Evolutionary conservation across 441 rosid species (phyloP).

Genomic region (Populus hybrid): DNA sequence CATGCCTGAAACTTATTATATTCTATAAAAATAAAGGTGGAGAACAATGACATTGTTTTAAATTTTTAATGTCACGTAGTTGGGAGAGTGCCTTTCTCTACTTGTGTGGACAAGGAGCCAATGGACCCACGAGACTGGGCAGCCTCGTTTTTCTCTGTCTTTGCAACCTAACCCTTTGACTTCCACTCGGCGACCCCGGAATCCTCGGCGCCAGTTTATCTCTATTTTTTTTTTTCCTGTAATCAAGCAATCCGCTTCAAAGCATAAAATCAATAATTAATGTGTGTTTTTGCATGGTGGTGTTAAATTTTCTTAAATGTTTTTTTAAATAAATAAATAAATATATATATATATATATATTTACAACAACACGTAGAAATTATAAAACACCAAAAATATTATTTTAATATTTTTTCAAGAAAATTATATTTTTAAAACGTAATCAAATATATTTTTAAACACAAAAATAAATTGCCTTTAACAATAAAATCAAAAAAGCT

Average conservation of each 20-base stretch:
- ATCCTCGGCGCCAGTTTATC: constrained; percentile 39
- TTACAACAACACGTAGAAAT: no score
- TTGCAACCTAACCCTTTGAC: constrained; percentile 42
- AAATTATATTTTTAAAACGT: no score
- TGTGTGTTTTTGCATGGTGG: background rate
- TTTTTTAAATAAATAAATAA: no score
- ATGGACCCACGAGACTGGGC: background rate
- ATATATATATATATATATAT: no score
- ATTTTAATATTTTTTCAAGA: no score
- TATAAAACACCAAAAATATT: no score
- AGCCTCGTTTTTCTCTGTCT: background rate
- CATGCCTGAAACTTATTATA: no score
- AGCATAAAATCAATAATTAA: background rate
- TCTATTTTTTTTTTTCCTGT: no score
- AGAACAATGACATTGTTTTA: background rate
- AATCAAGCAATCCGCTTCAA: constrained; percentile 4
- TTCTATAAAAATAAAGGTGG: no score
- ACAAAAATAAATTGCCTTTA: no score
- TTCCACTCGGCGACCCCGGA: constrained; percentile 29
- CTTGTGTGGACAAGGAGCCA: background rate
- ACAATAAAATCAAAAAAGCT: no score
- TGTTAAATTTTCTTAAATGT: background rate
- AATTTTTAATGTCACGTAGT: constrained; percentile 22
- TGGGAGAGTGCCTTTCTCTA: background rate
- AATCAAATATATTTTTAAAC: no score